A percentile compares a stretch with the other conserved stretches of the same genome.
Conservation (phyloP, 768 basidiomycete genomes). For the Mycena filopes region DNA sequence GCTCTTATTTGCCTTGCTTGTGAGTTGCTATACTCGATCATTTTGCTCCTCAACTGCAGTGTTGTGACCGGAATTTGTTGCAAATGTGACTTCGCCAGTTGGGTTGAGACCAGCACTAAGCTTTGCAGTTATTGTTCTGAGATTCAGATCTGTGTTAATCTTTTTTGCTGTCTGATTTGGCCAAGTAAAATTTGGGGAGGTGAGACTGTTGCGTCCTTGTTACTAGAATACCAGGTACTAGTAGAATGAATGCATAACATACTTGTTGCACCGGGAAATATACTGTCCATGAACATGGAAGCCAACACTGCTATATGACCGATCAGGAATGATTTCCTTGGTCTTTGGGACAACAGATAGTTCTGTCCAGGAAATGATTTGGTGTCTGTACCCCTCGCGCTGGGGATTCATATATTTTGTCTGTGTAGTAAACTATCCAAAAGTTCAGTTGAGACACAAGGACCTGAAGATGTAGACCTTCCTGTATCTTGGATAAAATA, state of each 20-base stretch:
- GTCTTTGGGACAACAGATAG: background rate
- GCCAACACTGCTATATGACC: slow-evolving; percentile 11
- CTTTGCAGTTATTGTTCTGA: background rate
- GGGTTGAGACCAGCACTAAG: background rate
- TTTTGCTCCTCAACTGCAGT: background rate
- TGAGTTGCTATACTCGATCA: background rate
- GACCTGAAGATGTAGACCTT: too few relatives aligned
- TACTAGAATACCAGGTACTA: too few relatives aligned
- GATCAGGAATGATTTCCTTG: background rate
- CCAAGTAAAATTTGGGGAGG: background rate
- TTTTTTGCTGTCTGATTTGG: background rate
- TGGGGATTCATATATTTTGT: background rate
- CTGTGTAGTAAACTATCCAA: background rate
- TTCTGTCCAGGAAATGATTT: background rate
- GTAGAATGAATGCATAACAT: background rate
- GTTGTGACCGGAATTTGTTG: background rate
- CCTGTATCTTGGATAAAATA: background rate
- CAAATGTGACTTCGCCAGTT: background rate
- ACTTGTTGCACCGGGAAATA: background rate
- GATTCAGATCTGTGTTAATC: background rate
- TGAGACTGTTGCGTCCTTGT: background rate
- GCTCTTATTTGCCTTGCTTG: too few relatives aligned
- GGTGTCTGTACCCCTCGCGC: background rate
- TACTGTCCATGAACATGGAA: background rate
- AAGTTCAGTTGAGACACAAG: background rate